Base-by-base conservation (phyloP, 2,329 filamentous ascomycete genomes). In the Fusarium floridanum region DNA sequence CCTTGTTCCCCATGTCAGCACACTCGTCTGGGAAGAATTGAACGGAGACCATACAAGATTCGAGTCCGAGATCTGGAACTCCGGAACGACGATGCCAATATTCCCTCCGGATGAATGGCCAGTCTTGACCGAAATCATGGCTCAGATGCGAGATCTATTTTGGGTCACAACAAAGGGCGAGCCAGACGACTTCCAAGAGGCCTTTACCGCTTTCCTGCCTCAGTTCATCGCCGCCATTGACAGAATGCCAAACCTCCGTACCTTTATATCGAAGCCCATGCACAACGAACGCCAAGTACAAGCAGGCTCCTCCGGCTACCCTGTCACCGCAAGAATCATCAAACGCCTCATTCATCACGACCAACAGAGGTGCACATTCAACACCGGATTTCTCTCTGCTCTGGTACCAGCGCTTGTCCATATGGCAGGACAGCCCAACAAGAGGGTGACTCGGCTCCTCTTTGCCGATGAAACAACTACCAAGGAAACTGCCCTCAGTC, bases 21-120 rank as follows among this genome's bases (percentile, higher is more conserved):
- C 67, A 5, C 16, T 71, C 7, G 37, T 67, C 2, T 71, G 67
- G 67, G 67, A 71, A 39, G 67, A 71, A 24, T n/a, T 71, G 20
- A 66, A 61, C 14, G 56, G 55, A 37, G 22, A 56, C 48, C 8
- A 41, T 6, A 5, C 9, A 24, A 39, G 32, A 59, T 39, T 59
- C 6, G 34, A 59, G 17, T 6, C 8, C 7, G 2, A 39, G 27
- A 11, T 55, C 17, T 55, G 50, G 50, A 24, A 5, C 22, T 5
- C 12, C n/a, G 41, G 41, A 43, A 14, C 41, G 32, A 12, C 11
- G 11, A 34, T 34, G 10, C 10, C 32, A 34, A 34, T 12, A 12
- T 34, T 12, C 32, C 32, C 32, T 12, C 32, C 32, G 9, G 9
- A 37, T 17, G 22, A 61, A 17, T 20, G 9, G 41, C 32, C 22